Evolutionary conservation across 129 eudicot species (phyloP).

Genomic region (Escallonia rubra): DNA sequence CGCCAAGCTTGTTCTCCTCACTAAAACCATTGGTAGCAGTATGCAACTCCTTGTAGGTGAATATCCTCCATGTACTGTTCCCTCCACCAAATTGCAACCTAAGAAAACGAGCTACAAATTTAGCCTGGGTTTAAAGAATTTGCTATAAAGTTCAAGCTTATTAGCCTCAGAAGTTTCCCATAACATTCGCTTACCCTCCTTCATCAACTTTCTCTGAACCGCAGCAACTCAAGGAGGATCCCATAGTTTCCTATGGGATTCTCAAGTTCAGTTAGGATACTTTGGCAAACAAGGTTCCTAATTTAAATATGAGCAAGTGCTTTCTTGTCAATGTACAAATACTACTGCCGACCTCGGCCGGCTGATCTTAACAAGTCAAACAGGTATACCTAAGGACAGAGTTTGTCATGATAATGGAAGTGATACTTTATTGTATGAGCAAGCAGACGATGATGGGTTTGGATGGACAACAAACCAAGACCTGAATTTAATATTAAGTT

Average conservation of each 20-base stretch:
- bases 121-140: background rate
- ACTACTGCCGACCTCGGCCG: background rate
- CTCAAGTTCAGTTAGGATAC: background rate
- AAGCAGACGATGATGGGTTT: background rate
- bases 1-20: slow-evolving; percentile 78
- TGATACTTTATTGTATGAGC: no score
- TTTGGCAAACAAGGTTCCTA: background rate
- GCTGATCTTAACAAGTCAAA: background rate
- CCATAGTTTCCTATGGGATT: slow-evolving; percentile 34
- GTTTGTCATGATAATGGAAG: background rate
- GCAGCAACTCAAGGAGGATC: slow-evolving; percentile 56
- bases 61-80: slow-evolving; percentile 53
- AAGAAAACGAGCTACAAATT: background rate
- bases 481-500: background rate
- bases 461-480: background rate
- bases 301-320: background rate
- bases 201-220: slow-evolving; percentile 52
- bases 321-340: background rate
- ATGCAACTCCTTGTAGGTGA: slow-evolving; percentile 71
- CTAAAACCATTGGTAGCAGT: slow-evolving; percentile 74
- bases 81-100: slow-evolving; percentile 35
- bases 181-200: slow-evolving; percentile 14
- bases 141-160: background rate
- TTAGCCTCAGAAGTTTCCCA: background rate
- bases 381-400: no score